These are phyloP conservation scores for Pythium rishiriense DNA, from an alignment of 352 stramenopile genomes.

Conservation along the genomic window DNA sequence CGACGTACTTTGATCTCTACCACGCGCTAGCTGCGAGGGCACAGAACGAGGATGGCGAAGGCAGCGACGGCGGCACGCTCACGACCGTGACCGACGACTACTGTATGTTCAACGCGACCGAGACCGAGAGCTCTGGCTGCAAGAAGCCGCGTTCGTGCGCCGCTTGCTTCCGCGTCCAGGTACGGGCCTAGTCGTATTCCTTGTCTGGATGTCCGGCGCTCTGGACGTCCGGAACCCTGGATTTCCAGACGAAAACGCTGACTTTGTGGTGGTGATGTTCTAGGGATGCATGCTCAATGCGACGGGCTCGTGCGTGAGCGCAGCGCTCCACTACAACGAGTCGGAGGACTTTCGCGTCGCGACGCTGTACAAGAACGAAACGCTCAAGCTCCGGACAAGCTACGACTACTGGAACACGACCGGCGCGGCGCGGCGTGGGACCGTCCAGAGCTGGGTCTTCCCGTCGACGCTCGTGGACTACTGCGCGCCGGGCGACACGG, in stretches of 20 bases:
- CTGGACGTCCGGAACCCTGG: no score
- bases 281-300: conserved; percentile 20
- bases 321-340: conserved; percentile 9
- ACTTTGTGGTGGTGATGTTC: not conserved
- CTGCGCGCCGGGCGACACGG: conserved; percentile 3
- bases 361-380: conserved; percentile 6
- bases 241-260: no score
- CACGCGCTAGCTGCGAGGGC: not conserved
- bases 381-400: conserved; percentile 3
- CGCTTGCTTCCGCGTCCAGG: conserved; percentile 11
- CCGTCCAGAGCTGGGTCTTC: conserved; percentile 19
- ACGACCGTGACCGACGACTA: conserved; percentile 14
- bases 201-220: not conserved
- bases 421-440: not conserved
- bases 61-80: not conserved
- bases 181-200: no score
- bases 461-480: conserved; percentile 11
- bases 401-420: conserved; percentile 19
- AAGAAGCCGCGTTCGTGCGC: conserved; percentile 12
- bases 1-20: conserved; percentile 1
- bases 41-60: not conserved
- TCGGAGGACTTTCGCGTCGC: conserved; percentile 15
- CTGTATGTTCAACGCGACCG: conserved; percentile 11
- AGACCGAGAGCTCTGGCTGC: conserved; percentile 9
- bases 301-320: conserved; percentile 10